Evolutionary conservation across 73 alveolate species (phyloP).

Genomic region (Urostyla sp.): DNA sequence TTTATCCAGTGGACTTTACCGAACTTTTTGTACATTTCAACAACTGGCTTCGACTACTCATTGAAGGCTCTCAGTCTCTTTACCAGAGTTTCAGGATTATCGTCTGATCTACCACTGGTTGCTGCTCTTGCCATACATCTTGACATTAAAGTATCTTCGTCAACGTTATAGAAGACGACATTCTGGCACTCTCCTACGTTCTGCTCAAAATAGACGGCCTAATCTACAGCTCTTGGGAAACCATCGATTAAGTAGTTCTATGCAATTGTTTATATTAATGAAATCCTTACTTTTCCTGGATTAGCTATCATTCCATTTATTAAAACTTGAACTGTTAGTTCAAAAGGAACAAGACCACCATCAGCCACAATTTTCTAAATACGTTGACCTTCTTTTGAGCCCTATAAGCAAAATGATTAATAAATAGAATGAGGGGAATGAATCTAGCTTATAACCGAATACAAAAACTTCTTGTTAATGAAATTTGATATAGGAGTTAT

Average conservation of each 20-base stretch:
- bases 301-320: constrained; percentile 48
- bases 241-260: constrained; percentile 58
- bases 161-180: constrained; percentile 58
- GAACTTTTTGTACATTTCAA: constrained; percentile 75
- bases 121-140: constrained; percentile 51
- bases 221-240: constrained; percentile 64
- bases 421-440: neutral
- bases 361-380: constrained; percentile 58
- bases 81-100: constrained; percentile 29
- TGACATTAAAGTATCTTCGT: constrained; percentile 17
- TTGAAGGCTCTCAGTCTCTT: constrained; percentile 9
- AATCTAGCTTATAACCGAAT: neutral
- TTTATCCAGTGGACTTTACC: constrained; percentile 79
- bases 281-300: constrained; percentile 35
- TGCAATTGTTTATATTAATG: constrained; percentile 1
- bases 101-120: constrained; percentile 17
- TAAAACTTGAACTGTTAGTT: constrained; percentile 49
- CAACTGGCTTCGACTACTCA: constrained; percentile 54
- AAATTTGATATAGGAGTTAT: neutral
- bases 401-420: neutral
- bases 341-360: constrained; percentile 56
- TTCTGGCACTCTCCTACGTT: constrained; percentile 67
- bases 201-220: constrained; percentile 66
- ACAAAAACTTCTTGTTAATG: neutral
- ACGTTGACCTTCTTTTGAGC: constrained; percentile 58